Evolutionary conservation across 139 green algal genomes (phyloP), one percentile per base, ranked within the genome.

Genomic region (Chlorella ohadii): DNA sequence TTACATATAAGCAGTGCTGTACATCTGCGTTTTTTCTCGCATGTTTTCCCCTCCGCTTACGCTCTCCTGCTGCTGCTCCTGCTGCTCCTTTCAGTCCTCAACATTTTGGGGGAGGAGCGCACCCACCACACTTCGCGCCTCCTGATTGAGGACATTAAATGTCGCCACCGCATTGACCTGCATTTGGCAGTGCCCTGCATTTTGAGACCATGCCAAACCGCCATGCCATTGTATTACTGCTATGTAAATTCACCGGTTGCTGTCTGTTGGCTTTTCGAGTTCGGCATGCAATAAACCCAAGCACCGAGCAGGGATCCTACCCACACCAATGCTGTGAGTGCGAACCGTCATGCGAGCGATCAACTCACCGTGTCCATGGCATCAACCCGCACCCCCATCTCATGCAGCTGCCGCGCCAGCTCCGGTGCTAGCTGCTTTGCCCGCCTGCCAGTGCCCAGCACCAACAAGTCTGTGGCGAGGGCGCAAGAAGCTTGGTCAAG

Each of bases 131-230:
- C 51, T 22, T 23, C 51, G 51, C 51, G 51, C 51, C 51, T 59
- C 51, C 51, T 59, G 51, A 22, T 59, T 59, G 51, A 59, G 51
- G 51, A 96, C 89, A 72, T 96, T 96, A 88, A 96, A 96, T 25
- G 90, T 92, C 20, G 91, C 88, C 4, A 93, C 88, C 2, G 92
- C 93, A 77, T 96, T 96, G 33, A 86, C 82, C 91, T 94, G 89
- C 78, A 17, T 41, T 44, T n/a, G 33, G 67, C 31, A 13, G 11
- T 2, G 13, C 19, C 3, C 15, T 13, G 22, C n/a, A 23, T 31
- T 5, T 12, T 12, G 19, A 55, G 7, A 55, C 12, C n/a, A 1
- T 3, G 13, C 1, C 33, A 74, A 3, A 9, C 13, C n/a, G 33
- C 34, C 28, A 44, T 23, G 19, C 7, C 36, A 9, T 17, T n/a